phyloP scores from a whole-genome alignment of 164 flowering plant species.

The Kalanchoe fedtschenkoi region DNA sequence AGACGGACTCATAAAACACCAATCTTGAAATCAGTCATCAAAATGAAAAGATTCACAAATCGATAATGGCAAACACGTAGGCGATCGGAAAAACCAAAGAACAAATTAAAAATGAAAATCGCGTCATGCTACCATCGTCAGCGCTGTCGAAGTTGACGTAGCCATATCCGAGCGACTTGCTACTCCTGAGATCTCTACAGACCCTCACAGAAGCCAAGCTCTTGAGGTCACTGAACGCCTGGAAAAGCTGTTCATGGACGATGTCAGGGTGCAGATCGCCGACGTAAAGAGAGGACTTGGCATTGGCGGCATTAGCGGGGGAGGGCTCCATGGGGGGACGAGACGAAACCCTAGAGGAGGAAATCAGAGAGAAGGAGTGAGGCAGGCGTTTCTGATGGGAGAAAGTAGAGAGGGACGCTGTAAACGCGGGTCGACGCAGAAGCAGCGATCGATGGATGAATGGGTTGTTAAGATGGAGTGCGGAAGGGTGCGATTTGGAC shows the following conservation, averaged over 20 bases:
- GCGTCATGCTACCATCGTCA: conserved; percentile 44
- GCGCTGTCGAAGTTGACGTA: conserved; percentile 57
- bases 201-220: conserved; percentile 56
- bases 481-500: background rate
- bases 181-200: conserved; percentile 50
- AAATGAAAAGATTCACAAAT: too few species aligned
- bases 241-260: background rate
- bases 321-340: background rate
- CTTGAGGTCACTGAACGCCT: background rate
- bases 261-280: conserved; percentile 2
- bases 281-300: background rate
- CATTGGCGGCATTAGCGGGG: background rate
- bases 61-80: background rate
- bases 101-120: too few species aligned
- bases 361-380: background rate
- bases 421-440: background rate
- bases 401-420: background rate
- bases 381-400: background rate
- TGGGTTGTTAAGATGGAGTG: background rate
- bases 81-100: background rate
- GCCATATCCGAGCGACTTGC: conserved; percentile 69
- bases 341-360: conserved; percentile 1
- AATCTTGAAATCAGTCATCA: too few species aligned
- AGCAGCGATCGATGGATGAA: conserved; percentile 4
- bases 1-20: too few species aligned